Conservation (phyloP, 148 eudicot genomes). For the Rhododendron williamsianum region DNA sequence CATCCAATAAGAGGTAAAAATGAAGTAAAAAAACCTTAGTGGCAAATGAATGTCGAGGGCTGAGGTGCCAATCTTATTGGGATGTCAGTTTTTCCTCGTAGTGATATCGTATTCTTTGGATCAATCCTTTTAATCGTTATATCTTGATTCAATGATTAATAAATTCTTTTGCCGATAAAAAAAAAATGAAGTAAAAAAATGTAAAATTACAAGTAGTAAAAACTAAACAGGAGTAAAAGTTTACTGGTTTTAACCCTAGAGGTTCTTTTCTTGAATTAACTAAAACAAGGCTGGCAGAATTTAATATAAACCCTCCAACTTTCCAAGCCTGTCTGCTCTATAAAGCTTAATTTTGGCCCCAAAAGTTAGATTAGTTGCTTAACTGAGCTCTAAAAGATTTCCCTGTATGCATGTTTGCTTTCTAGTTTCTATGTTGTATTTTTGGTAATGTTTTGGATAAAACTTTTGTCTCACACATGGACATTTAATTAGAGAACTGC, state of each 20-base stretch:
- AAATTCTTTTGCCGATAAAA: too few relatives aligned
- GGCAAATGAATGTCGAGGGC: too few relatives aligned
- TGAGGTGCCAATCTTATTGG: too few relatives aligned
- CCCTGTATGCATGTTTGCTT: not conserved
- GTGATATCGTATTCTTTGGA: too few relatives aligned
- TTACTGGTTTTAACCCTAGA: not conserved
- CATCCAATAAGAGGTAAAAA: not conserved
- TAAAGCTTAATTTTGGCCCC: not conserved
- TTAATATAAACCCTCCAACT: not conserved
- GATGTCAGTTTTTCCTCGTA: too few relatives aligned
- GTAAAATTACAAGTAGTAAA: too few relatives aligned
- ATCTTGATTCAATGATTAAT: too few relatives aligned
- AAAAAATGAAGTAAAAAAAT: not conserved
- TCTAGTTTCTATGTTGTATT: not conserved
- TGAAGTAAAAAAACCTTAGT: not conserved
- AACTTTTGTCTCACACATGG: not conserved
- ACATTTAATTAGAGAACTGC: not conserved
- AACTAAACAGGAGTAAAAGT: not conserved
- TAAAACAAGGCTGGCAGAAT: not conserved
- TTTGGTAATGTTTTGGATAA: not conserved
- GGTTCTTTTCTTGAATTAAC: not conserved
- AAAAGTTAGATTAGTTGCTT: not conserved
- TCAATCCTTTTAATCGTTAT: too few relatives aligned
- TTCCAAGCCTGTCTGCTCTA: not conserved
- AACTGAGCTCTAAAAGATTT: not conserved